Percentiles rank a stretch among this genome's conserved stretches.
Conservation (phyloP, 1,139 yeast species). For the Scheffersomyces titani region DNA sequence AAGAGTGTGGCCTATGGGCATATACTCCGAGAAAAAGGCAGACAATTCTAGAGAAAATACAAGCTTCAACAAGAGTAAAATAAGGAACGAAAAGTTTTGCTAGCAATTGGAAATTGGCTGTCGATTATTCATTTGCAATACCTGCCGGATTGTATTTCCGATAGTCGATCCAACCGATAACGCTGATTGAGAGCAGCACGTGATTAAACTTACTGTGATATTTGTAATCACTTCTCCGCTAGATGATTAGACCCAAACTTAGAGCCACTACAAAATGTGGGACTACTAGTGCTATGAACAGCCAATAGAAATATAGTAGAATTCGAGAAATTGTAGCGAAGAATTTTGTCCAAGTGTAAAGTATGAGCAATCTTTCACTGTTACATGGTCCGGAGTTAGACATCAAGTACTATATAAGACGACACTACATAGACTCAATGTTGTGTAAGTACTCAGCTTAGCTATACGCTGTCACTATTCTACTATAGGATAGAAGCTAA, state of each 20-base stretch:
- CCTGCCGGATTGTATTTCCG: constrained; percentile 5
- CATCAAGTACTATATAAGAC: too few relatives aligned
- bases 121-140: constrained; percentile 7
- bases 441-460: too few relatives aligned
- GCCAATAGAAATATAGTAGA: neutral
- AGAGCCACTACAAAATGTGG: neutral
- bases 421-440: too few relatives aligned
- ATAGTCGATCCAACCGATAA: constrained; percentile 2
- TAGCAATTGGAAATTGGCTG: neutral
- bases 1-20: neutral
- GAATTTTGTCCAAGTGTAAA: neutral
- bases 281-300: neutral
- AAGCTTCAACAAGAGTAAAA: neutral
- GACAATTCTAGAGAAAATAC: neutral
- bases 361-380: neutral
- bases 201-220: neutral
- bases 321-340: neutral
- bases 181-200: neutral
- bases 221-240: neutral
- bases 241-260: neutral
- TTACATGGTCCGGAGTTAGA: neutral
- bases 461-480: too few relatives aligned
- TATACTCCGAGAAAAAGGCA: neutral
- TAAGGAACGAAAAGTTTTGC: neutral
- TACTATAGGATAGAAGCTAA: too few relatives aligned